A percentile compares a stretch with the other conserved stretches of the same genome.
These are phyloP conservation scores for Dacryopinax spathularia DNA, from an alignment of 768 basidiomycete genomes.

Conservation along the genomic window DNA sequence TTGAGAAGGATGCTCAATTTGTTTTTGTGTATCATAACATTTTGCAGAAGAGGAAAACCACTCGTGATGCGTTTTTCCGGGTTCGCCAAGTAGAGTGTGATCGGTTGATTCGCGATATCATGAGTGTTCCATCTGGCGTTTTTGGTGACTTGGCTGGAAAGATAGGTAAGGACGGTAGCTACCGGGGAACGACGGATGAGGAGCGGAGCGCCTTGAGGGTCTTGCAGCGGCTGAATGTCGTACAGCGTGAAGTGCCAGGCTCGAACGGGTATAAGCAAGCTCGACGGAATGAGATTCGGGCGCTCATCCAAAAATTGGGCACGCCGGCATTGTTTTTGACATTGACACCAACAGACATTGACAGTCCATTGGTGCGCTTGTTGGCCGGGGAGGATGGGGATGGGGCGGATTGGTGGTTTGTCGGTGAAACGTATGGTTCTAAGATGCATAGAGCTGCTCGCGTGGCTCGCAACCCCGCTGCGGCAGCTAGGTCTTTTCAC, in stretches of 20 bases:
- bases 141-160: neutral
- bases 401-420: constrained; percentile 20
- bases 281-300: constrained; percentile 29
- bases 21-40: neutral
- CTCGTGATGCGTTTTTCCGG: neutral
- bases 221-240: neutral
- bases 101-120: neutral
- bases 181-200: neutral
- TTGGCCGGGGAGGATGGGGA: constrained; percentile 27
- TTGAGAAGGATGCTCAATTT: neutral
- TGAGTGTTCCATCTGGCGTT: neutral
- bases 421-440: constrained; percentile 12
- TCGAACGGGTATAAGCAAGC: constrained; percentile 19
- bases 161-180: neutral
- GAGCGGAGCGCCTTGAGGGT: neutral
- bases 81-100: neutral
- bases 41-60: neutral
- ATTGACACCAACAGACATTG: constrained; percentile 33
- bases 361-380: constrained; percentile 31
- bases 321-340: constrained; percentile 33
- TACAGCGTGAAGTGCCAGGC: constrained; percentile 15
- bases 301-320: constrained; percentile 24
- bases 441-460: constrained; percentile 24
- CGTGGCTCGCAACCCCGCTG: constrained; percentile 29
- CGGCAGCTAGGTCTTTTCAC: constrained; percentile 32